These are phyloP conservation scores for Tylopilus orsonianus DNA, from an alignment of 1,284 basidiomycete genomes.

Conservation along the genomic window DNA sequence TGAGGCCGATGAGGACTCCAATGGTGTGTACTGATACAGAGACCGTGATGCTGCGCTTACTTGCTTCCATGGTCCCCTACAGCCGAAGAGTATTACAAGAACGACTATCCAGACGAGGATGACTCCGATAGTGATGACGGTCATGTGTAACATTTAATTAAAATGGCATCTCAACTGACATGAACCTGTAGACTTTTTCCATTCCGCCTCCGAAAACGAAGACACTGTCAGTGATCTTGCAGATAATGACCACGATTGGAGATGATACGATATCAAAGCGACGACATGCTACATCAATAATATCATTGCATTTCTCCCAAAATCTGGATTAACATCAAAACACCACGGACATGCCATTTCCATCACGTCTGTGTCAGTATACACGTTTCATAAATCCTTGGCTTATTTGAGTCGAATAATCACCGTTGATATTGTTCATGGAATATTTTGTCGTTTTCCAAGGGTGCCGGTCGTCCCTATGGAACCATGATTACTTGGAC, in stretches of 20 bases:
- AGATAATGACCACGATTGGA: conserved; percentile 32
- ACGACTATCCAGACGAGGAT: conserved; percentile 79
- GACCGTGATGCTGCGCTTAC: neutral
- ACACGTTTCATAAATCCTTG: conserved; percentile 17
- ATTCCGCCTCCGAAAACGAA: conserved; percentile 29
- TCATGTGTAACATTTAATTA: conserved; percentile 30
- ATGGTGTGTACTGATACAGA: conserved; percentile 46
- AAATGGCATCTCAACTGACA: conserved; percentile 4
- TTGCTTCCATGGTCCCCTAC: conserved; percentile 2
- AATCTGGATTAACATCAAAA: conserved; percentile 23
- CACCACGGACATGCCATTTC: conserved; percentile 18
- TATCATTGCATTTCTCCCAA: conserved; percentile 22
- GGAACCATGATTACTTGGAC: conserved; percentile 12
- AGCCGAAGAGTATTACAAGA: conserved; percentile 81
- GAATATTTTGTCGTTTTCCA: neutral
- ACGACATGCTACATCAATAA: conserved; percentile 15
- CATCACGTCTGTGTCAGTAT: conserved; percentile 20
- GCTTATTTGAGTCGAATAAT: conserved; percentile 2
- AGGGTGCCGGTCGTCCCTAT: neutral
- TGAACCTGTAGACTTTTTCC: conserved; percentile 25
- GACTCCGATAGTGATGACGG: conserved; percentile 44
- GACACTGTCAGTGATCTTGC: conserved; percentile 14
- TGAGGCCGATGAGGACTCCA: conserved; percentile 79
- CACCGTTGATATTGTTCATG: conserved; percentile 6
- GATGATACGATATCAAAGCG: conserved; percentile 16